Conservation (phyloP, 352 stramenopile genomes). For the Pythium aristosporum region DNA sequence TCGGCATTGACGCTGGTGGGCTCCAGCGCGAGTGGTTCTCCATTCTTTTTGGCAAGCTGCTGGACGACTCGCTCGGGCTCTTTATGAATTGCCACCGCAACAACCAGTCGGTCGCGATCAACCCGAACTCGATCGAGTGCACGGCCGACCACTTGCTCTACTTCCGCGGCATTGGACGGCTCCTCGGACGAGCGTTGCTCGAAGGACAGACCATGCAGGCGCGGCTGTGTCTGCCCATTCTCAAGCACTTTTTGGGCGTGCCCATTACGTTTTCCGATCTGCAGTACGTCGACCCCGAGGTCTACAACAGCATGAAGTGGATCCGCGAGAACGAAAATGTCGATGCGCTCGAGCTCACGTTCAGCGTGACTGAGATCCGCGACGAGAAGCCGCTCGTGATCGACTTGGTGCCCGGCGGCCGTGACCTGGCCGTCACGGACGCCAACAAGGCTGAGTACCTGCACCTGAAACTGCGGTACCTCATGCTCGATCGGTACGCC, state of each 20-base stretch:
- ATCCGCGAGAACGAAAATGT: conserved; percentile 68
- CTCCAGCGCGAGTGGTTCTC: conserved; percentile 83
- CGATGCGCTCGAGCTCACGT: conserved; percentile 69
- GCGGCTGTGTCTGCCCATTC: conserved; percentile 65
- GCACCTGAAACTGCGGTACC: conserved; percentile 93
- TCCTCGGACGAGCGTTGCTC: conserved; percentile 67
- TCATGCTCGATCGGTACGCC: conserved; percentile 92
- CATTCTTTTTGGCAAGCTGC: conserved; percentile 68
- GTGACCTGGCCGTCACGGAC: conserved; percentile 88
- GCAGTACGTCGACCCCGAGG: conserved; percentile 73
- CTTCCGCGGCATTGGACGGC: conserved; percentile 69
- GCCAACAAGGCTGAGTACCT: conserved; percentile 96
- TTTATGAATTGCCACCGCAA: conserved; percentile 77
- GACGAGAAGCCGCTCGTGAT: conserved; percentile 60
- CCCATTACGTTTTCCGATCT: conserved; percentile 83
- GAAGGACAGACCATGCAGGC: conserved; percentile 78
- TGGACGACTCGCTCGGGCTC: conserved; percentile 65
- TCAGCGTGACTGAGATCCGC: conserved; percentile 67
- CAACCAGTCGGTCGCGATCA: conserved; percentile 72
- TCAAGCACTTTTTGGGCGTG: conserved; percentile 80
- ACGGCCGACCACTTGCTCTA: conserved; percentile 86
- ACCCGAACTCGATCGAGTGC: conserved; percentile 71
- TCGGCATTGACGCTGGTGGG: conserved; percentile 73
- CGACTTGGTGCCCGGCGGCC: conserved; percentile 55
- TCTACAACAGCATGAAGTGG: conserved; percentile 79